Evolutionary conservation across 2,329 filamentous ascomycete genomes (phyloP).

Genomic region (Leptographium galeiforme): DNA sequence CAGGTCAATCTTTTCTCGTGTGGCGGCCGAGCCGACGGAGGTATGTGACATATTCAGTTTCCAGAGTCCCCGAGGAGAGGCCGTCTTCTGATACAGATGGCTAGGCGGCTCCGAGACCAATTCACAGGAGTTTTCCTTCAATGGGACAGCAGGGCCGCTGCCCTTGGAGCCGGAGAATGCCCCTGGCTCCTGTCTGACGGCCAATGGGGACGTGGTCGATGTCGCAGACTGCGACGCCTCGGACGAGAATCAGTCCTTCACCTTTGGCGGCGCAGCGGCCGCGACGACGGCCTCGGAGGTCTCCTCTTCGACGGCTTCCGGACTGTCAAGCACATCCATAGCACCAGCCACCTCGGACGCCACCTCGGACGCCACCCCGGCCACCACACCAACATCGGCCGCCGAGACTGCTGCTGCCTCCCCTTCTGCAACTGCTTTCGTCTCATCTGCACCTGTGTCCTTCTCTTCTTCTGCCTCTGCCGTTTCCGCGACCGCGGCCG

Average conservation of each 20-base stretch:
- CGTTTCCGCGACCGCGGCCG: neutral
- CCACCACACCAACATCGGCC: neutral
- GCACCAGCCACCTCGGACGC: neutral
- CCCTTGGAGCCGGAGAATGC: constrained; percentile 31
- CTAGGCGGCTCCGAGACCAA: constrained; percentile 31
- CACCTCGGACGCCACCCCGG: neutral
- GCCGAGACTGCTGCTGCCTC: neutral
- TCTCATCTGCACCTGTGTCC: neutral
- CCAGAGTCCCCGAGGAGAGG: neutral
- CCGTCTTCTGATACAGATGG: neutral
- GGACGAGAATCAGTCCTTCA: constrained; percentile 30
- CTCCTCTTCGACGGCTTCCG: neutral
- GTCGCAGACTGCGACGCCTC: constrained; percentile 27
- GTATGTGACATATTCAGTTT: constrained; percentile 12
- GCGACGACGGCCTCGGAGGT: neutral
- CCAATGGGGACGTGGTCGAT: constrained; percentile 28
- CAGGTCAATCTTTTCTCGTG: constrained; percentile 45
- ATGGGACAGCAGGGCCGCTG: constrained; percentile 26
- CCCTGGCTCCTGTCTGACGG: constrained; percentile 31
- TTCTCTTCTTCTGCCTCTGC: neutral
- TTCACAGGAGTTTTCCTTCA: constrained; percentile 38
- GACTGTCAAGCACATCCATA: neutral
- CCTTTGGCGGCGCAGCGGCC: constrained; percentile 11
- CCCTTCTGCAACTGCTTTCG: neutral
- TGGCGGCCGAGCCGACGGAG: constrained; percentile 41